Base-by-base conservation (phyloP, 192 early-diverging fungal species). In the Paraglomus brasilianum region DNA sequence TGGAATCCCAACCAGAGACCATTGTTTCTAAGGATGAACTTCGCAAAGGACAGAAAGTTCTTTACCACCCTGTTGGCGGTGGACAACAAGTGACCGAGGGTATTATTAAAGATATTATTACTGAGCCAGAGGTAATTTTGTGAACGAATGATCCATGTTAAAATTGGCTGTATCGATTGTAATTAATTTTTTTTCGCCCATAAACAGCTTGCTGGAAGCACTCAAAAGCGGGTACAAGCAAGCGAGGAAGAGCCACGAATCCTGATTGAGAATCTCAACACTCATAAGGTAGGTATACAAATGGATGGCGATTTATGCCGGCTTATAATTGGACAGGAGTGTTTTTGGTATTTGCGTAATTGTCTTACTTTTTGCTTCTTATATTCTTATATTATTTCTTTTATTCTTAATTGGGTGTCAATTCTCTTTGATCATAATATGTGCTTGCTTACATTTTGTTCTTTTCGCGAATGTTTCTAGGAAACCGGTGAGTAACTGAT, bases 11-110 rank as follows among this genome's bases (percentile, higher is more conserved):
- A 30, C 30, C 1, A 30, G 53, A 56, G 21, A 17, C 0, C 1
- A 56, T 30, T 1, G 48, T 66, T 14, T 21, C 6, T 0, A 52
- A 52, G 38, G 48, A 52, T 1, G 48, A 66, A 11, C 36, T 51
- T 15, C 17, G 41, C 0, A n/a, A 19, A n/a, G 64, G 64, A 3
- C 64, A 66, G 52, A 36, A 36, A 51, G 64, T 66, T 51, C 10
- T 45, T 51, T 66, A 66, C 14, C 64, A 51, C 52, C 64, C 64
- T 1, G 64, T 66, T 40, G 64, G 64, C 15, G 46, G 46, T 7
- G 24, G 21, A 15, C 15, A n/a, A 24, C 46, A 49, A 39, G 8
- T 38, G 39, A 66, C 48, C 15, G 49, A 66, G 52, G 64, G 64
- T n/a, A 30, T 66, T 15, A 38, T 66, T 11, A 66, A 66, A 40